Conservation (phyloP, 208 protist genomes). For the Crithidia sp. region DNA sequence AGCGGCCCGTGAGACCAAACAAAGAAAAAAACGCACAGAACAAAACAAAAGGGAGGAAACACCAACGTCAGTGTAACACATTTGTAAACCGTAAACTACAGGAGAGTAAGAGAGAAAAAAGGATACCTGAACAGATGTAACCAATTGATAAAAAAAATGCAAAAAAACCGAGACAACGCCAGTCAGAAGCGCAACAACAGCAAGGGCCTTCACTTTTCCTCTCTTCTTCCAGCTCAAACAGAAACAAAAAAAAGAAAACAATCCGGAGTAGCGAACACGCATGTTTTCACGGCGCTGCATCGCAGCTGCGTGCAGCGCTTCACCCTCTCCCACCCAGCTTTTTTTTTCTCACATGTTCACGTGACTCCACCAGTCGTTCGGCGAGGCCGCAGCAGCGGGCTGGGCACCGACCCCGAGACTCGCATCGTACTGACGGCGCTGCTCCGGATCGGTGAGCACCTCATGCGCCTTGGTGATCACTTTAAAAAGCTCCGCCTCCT, state of each 20-base stretch:
- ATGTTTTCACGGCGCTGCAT: background rate
- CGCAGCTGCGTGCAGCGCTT: no score
- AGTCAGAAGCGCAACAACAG: background rate
- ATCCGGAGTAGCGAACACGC: background rate
- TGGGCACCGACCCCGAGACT: constrained; percentile 30
- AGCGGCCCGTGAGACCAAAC: background rate
- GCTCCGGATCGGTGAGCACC: constrained; percentile 64
- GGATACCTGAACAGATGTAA: background rate
- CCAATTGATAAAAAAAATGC: background rate
- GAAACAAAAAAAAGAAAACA: background rate
- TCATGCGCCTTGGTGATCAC: constrained; percentile 91
- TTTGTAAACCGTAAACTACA: background rate
- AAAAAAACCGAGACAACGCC: background rate
- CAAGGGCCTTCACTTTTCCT: background rate
- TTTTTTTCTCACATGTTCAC: constrained; percentile 23
- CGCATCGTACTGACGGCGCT: constrained; percentile 71
- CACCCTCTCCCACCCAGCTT: background rate
- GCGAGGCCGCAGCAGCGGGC: constrained; percentile 1
- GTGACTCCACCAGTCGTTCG: constrained; percentile 55
- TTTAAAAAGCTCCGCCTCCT: constrained; percentile 91
- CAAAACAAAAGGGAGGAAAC: background rate
- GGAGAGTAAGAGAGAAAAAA: background rate
- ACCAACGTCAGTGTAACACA: background rate
- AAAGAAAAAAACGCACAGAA: background rate
- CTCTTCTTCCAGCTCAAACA: background rate